Evolutionary conservation across 495 filamentous ascomycete genomes (phyloP).

Genomic region (Aspergillus mulundensis): DNA sequence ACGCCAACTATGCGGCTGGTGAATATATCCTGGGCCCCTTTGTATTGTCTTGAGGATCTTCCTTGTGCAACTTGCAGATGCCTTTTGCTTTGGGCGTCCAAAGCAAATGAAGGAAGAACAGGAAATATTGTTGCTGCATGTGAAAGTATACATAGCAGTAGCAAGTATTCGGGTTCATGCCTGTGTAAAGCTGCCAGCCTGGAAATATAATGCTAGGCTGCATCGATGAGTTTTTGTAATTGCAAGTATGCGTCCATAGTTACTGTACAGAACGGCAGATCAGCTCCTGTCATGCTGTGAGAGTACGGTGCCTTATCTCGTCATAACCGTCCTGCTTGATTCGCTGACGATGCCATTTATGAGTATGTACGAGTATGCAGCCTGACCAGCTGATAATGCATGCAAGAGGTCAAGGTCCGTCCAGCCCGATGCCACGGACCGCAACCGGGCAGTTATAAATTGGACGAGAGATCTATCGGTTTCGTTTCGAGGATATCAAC

Average conservation of each 20-base stretch:
- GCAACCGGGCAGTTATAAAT: background rate
- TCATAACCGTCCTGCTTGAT: background rate
- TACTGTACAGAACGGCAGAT: background rate
- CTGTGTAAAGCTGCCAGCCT: too few species aligned
- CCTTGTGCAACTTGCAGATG: too few species aligned
- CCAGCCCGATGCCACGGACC: background rate
- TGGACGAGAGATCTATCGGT: background rate
- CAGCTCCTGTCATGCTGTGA: background rate
- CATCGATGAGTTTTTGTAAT: background rate
- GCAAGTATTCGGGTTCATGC: too few species aligned
- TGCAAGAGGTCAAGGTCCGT: background rate
- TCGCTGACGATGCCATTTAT: background rate
- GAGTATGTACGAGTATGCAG: background rate
- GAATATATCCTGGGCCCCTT: too few species aligned
- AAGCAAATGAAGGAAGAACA: too few species aligned
- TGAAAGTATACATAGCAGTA: too few species aligned
- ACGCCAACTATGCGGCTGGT: too few species aligned
- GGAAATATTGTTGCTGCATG: too few species aligned
- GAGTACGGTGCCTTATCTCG: background rate
- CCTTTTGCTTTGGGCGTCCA: too few species aligned
- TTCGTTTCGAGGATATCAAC: background rate
- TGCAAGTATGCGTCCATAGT: background rate
- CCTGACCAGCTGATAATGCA: slow-evolving; percentile 4
- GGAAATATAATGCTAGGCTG: too few species aligned
- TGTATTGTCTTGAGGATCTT: too few species aligned